Conservation (phyloP, 164 flowering plant species). For the Warburgia ugandensis region DNA sequence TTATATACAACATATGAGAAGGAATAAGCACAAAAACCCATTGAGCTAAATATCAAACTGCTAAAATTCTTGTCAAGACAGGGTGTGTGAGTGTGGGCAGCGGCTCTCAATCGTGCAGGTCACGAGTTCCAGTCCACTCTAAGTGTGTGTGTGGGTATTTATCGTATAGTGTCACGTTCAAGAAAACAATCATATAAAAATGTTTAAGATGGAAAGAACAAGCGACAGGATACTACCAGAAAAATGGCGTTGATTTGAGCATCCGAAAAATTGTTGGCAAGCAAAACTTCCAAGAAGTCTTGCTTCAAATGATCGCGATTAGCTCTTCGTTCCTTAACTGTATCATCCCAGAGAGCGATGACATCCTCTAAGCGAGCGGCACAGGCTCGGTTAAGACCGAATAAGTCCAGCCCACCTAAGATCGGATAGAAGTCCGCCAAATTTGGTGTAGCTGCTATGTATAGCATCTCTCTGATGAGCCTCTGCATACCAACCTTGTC, state of each 20-base stretch:
- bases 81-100: neutral
- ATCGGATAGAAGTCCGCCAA: too few relatives aligned
- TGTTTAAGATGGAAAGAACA: neutral
- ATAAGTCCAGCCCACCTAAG: too few relatives aligned
- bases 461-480: too few relatives aligned
- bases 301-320: neutral
- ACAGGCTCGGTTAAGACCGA: too few relatives aligned
- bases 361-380: too few relatives aligned
- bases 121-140: neutral
- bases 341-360: too few relatives aligned
- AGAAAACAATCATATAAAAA: neutral
- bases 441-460: too few relatives aligned
- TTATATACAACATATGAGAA: too few relatives aligned
- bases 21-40: neutral
- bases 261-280: slow-evolving; percentile 8
- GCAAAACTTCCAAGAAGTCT: slow-evolving; percentile 20
- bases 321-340: neutral
- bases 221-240: slow-evolving; percentile 1
- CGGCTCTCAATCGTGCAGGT: neutral
- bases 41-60: too few relatives aligned
- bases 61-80: too few relatives aligned
- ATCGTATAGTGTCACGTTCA: neutral
- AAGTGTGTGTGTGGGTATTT: neutral
- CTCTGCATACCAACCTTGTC: too few relatives aligned
- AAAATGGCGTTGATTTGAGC: slow-evolving; percentile 17